A percentile compares a stretch with the other conserved stretches of the same genome.
phyloP scores from a whole-genome alignment of 1,284 basidiomycete genomes.

The Ustilago trichophora region DNA sequence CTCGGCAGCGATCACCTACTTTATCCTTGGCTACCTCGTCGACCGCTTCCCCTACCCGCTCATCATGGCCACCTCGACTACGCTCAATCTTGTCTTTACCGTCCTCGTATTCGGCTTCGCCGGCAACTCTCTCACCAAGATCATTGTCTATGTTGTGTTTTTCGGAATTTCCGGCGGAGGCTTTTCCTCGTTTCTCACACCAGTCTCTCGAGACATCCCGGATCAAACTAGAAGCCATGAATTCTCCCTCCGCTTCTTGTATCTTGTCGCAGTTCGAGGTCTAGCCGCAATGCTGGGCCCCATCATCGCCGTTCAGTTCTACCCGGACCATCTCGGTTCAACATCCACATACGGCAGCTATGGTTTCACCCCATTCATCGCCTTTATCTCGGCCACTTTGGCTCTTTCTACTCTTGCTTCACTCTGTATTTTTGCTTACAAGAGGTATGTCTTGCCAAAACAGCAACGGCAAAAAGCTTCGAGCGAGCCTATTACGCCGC shows the following conservation, averaged over 20 bases:
- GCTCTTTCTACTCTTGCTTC: conserved; percentile 17
- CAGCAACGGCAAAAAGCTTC: not conserved
- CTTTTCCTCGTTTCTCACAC: conserved; percentile 37
- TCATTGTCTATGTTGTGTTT: conserved; percentile 50
- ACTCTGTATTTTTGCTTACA: conserved; percentile 18
- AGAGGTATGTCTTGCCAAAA: not conserved
- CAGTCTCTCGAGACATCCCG: conserved; percentile 30
- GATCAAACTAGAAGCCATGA: conserved; percentile 10
- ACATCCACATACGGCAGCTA: conserved; percentile 24
- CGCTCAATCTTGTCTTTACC: conserved; percentile 39
- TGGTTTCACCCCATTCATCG: conserved; percentile 34
- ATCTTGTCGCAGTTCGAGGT: conserved; percentile 37
- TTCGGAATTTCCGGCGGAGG: conserved; percentile 48
- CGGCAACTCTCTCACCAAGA: conserved; percentile 38
- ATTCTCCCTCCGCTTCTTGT: conserved; percentile 33
- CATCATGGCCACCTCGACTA: conserved; percentile 44
- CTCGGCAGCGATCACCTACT: conserved; percentile 46
- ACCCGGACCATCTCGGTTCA: conserved; percentile 16
- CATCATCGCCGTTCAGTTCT: conserved; percentile 53
- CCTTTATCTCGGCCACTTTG: conserved; percentile 27
- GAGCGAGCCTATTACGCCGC: conserved; percentile 12
- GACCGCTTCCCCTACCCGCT: conserved; percentile 46
- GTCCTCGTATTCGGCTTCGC: conserved; percentile 54
- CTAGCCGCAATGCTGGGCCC: conserved; percentile 50
- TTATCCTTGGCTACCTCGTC: conserved; percentile 42